These are phyloP conservation scores for Aspergillus hiratsukae DNA, from an alignment of 2,329 filamentous ascomycete genomes.

Conservation along the genomic window DNA sequence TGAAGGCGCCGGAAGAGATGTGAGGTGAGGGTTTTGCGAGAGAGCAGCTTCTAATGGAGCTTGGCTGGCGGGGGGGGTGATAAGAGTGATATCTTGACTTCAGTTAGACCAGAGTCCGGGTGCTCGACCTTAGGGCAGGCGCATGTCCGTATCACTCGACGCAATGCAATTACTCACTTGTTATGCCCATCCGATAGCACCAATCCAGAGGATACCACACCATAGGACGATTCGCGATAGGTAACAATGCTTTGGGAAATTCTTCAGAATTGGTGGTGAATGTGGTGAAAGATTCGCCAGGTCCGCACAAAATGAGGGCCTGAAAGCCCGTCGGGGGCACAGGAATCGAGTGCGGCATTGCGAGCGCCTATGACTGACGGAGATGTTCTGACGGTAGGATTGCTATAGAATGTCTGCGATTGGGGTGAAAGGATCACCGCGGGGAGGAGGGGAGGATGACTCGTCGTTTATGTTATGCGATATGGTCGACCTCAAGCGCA, in stretches of 20 bases:
- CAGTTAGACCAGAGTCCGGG: background rate
- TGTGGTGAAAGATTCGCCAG: constrained; percentile 46
- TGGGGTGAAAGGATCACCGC: background rate
- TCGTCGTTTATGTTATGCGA: background rate
- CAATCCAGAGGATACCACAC: constrained; percentile 48
- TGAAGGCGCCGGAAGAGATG: constrained; percentile 45
- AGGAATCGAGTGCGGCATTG: constrained; percentile 29
- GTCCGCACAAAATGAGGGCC: constrained; percentile 46
- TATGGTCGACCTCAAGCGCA: background rate
- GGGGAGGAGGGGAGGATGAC: background rate
- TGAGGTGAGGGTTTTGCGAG: constrained; percentile 47
- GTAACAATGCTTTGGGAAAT: constrained; percentile 46
- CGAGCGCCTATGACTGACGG: background rate
- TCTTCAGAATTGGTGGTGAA: constrained; percentile 48
- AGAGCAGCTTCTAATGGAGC: constrained; percentile 44
- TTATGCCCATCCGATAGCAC: constrained; percentile 47
- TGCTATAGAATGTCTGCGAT: background rate
- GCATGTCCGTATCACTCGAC: background rate
- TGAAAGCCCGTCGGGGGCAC: constrained; percentile 57
- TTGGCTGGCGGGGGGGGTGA: constrained; percentile 43
- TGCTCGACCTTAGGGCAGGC: background rate
- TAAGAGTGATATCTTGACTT: constrained; percentile 40
- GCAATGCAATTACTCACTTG: constrained; percentile 28
- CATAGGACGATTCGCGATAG: constrained; percentile 48
- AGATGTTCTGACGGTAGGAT: background rate